Evolutionary conservation across 768 basidiomycete species (phyloP).

Genomic region (Gloeostereum incarnatum): DNA sequence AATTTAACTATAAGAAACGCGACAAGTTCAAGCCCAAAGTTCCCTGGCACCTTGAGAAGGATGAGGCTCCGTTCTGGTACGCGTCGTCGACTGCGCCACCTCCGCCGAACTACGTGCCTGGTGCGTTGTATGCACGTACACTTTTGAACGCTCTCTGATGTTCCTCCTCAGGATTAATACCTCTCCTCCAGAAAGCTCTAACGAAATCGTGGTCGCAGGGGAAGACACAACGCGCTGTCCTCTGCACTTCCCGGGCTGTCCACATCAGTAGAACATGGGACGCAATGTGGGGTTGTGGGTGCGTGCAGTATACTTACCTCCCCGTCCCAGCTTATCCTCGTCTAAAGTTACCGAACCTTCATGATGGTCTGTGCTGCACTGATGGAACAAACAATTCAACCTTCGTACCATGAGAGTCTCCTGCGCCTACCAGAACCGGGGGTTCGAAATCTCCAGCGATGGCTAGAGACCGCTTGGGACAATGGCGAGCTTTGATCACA

Average conservation of each 20-base stretch:
- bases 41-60: constrained; percentile 8
- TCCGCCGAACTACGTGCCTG: constrained; percentile 56
- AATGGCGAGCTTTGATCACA: constrained; percentile 30
- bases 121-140: constrained; percentile 20
- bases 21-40: no score
- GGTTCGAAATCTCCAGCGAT: constrained; percentile 62
- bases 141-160: not conserved
- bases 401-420: constrained; percentile 53
- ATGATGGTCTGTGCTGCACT: constrained; percentile 69
- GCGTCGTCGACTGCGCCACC: constrained; percentile 22
- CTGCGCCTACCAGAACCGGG: constrained; percentile 56
- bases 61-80: constrained; percentile 60
- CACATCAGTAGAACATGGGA: constrained; percentile 55
- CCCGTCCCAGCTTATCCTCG: constrained; percentile 5
- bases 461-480: constrained; percentile 80
- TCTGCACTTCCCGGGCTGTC: constrained; percentile 56
- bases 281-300: constrained; percentile 67
- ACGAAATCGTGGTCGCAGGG: constrained; percentile 41
- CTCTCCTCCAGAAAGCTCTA: constrained; percentile 48
- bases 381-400: constrained; percentile 55
- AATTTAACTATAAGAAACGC: no score
- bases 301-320: constrained; percentile 12
- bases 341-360: constrained; percentile 72
- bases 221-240: constrained; percentile 40
- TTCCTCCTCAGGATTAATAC: constrained; percentile 46